Percentiles rank a stretch among this genome's conserved stretches.
These are phyloP conservation scores for Exserohilum turcica DNA, from an alignment of 2,329 filamentous ascomycete species.

Conservation along the genomic window DNA sequence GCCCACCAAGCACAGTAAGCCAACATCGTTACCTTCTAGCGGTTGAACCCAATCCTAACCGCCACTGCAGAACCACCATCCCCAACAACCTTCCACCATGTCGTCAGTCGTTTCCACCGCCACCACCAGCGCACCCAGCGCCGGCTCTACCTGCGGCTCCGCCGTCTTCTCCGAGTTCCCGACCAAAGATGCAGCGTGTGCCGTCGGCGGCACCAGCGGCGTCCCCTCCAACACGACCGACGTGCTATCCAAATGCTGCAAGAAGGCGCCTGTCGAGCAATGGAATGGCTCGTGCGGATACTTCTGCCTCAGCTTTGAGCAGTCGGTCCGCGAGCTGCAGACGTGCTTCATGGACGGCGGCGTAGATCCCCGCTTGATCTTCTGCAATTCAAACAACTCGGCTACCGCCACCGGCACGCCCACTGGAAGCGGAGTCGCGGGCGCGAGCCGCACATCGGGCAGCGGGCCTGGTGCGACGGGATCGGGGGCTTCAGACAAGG, in stretches of 20 bases:
- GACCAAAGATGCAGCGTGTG: conserved; percentile 36
- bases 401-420: conserved; percentile 36
- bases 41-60: too few species aligned
- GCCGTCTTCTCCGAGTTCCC: conserved; percentile 35
- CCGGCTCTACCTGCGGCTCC: conserved; percentile 20
- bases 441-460: conserved; percentile 10
- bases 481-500: background rate
- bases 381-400: conserved; percentile 34
- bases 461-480: conserved; percentile 9
- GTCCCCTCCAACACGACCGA: conserved; percentile 33
- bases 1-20: too few species aligned
- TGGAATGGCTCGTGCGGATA: conserved; percentile 38
- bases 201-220: conserved; percentile 29
- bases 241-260: conserved; percentile 39
- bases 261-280: conserved; percentile 35
- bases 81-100: conserved; percentile 13
- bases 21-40: too few species aligned
- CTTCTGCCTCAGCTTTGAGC: conserved; percentile 38
- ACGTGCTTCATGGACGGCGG: conserved; percentile 37
- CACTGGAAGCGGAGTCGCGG: conserved; percentile 17
- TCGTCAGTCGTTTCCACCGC: conserved; percentile 19
- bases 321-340: conserved; percentile 33
- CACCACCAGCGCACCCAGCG: conserved; percentile 13
- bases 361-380: conserved; percentile 26
- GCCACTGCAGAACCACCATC: background rate